phyloP scores from a whole-genome alignment of 164 flowering plant genomes.

The Warburgia ugandensis region DNA sequence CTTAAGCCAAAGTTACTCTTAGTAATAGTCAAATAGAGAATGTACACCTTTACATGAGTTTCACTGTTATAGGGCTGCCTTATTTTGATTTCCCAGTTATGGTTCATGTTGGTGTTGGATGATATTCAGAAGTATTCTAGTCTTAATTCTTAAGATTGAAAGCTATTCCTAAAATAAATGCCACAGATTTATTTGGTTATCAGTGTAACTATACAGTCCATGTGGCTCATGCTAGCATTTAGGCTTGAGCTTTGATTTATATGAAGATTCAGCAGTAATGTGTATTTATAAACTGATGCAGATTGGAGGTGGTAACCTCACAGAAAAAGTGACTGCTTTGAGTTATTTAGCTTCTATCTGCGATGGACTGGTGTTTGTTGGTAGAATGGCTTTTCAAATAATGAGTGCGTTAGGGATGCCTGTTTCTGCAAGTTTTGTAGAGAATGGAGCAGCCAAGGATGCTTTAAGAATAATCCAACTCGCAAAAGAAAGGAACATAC shows the following conservation, averaged over 20 bases:
- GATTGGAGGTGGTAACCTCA: slow-evolving; percentile 78
- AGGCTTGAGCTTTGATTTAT: neutral
- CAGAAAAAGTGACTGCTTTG: slow-evolving; percentile 55
- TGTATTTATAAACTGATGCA: slow-evolving; percentile 23
- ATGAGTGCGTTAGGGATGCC: slow-evolving; percentile 74
- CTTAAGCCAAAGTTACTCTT: no score
- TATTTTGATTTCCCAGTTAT: no score
- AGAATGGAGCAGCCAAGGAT: slow-evolving; percentile 33
- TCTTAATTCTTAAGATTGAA: no score
- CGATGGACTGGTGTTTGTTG: slow-evolving; percentile 76
- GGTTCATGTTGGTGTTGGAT: no score
- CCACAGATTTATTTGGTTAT: no score
- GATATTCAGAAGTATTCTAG: no score
- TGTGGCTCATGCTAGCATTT: neutral
- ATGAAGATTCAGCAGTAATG: neutral
- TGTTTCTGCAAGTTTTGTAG: slow-evolving; percentile 48
- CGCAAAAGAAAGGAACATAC: slow-evolving; percentile 37
- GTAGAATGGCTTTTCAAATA: slow-evolving; percentile 74
- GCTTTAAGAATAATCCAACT: slow-evolving; percentile 40
- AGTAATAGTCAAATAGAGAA: no score
- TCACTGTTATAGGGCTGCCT: no score
- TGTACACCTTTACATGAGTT: no score
- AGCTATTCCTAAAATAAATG: no score
- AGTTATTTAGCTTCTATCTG: slow-evolving; percentile 55
- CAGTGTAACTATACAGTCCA: neutral